Percentiles rank a stretch among this genome's conserved stretches.
Conservation (phyloP, 148 eudicot species). For the Persicaria tinctoria region DNA sequence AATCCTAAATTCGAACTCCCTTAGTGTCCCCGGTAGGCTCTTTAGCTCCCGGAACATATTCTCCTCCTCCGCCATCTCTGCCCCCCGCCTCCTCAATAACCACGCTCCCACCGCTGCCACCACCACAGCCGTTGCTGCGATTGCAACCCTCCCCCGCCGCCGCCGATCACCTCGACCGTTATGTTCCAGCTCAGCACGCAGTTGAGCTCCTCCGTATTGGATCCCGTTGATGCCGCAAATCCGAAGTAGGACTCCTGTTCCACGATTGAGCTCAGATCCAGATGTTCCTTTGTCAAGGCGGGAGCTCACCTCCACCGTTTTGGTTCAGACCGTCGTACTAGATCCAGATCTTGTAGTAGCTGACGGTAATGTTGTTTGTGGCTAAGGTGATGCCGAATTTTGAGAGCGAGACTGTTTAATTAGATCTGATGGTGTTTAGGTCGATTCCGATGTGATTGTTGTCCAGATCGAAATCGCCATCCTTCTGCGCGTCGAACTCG, state of each 20-base stretch:
- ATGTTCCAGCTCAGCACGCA: constrained; percentile 76
- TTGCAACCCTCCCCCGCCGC: not conserved
- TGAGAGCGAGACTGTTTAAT: constrained; percentile 21
- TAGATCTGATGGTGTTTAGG: constrained; percentile 37
- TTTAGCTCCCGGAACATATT: constrained; percentile 48
- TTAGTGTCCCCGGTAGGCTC: constrained; percentile 62
- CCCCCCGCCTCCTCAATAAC: too few relatives aligned
- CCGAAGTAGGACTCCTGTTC: constrained; percentile 55
- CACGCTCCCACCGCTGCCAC: too few relatives aligned
- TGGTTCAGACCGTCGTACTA: constrained; percentile 43
- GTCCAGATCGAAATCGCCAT: constrained; percentile 58
- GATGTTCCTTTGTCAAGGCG: constrained; percentile 22
- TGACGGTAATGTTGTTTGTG: constrained; percentile 23
- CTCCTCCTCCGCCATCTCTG: constrained; percentile 5
- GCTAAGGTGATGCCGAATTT: constrained; percentile 29
- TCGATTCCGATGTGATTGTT: constrained; percentile 59
- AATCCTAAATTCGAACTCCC: constrained; percentile 54
- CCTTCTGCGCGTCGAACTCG: too few relatives aligned
- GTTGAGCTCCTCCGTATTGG: constrained; percentile 31
- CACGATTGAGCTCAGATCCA: constrained; percentile 42
- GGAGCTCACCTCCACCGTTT: constrained; percentile 29
- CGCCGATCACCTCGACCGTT: constrained; percentile 36
- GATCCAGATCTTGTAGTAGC: constrained; percentile 47
- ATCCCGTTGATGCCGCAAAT: constrained; percentile 71
- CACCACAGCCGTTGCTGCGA: not conserved